phyloP scores from a whole-genome alignment of 208 protist species.

The Crithidia fasciculata region DNA sequence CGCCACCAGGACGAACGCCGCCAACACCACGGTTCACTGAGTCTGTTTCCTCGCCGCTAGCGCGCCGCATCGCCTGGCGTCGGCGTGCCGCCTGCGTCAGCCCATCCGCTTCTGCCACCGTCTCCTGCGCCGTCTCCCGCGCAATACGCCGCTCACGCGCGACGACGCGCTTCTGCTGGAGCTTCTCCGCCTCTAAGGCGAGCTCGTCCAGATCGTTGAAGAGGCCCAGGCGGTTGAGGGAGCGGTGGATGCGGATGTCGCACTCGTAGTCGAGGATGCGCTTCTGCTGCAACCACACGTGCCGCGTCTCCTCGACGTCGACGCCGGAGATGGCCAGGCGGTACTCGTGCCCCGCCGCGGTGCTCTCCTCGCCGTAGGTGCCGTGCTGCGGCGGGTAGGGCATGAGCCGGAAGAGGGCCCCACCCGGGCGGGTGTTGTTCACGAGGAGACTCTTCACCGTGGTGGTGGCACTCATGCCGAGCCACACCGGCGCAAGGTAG shows the following conservation, averaged over 20 bases:
- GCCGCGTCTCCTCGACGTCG: constrained; percentile 67
- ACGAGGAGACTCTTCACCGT: constrained; percentile 56
- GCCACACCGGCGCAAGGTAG: constrained; percentile 80
- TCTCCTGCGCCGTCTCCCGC: neutral
- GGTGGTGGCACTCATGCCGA: constrained; percentile 63
- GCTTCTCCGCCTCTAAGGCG: constrained; percentile 75
- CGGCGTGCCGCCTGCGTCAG: constrained; percentile 14
- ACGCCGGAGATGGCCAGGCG: constrained; percentile 73
- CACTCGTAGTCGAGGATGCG: constrained; percentile 87
- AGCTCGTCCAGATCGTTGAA: constrained; percentile 77
- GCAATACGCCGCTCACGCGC: constrained; percentile 39
- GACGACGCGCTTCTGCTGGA: constrained; percentile 56
- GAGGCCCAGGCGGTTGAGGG: constrained; percentile 54
- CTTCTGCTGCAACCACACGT: constrained; percentile 82
- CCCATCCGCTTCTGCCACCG: neutral
- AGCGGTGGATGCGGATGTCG: constrained; percentile 76
- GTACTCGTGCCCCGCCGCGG: constrained; percentile 77
- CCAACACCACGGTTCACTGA: neutral
- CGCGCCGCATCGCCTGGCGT: constrained; percentile 11
- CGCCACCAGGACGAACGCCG: neutral
- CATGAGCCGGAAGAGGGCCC: constrained; percentile 48
- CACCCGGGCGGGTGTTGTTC: constrained; percentile 60
- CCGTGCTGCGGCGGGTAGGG: constrained; percentile 73
- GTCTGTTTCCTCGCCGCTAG: neutral
- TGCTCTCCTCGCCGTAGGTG: constrained; percentile 61